These are phyloP conservation scores for Mitragyna speciosa DNA, from an alignment of 257 asterid species.

Conservation along the genomic window DNA sequence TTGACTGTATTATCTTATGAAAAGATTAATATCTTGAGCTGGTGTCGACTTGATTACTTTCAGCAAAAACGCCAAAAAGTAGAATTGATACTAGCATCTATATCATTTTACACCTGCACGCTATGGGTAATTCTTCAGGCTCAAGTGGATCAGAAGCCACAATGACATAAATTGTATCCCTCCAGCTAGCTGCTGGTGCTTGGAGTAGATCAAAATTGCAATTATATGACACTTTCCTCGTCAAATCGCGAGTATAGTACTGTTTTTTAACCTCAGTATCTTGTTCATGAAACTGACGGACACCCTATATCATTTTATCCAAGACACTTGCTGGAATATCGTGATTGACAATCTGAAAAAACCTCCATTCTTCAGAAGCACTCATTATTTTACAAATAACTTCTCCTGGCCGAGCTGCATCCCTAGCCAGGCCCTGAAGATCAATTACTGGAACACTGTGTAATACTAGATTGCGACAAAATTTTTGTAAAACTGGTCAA, in stretches of 20 bases:
- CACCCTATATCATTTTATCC: slow-evolving; percentile 25
- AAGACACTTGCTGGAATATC: slow-evolving; percentile 20
- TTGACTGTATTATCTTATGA: no score
- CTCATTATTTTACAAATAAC: neutral
- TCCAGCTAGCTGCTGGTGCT: slow-evolving; percentile 27
- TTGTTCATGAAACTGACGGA: slow-evolving; percentile 28
- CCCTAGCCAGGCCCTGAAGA: neutral
- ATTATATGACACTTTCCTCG: slow-evolving; percentile 4
- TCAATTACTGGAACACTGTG: slow-evolving; percentile 18
- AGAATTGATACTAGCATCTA: no score
- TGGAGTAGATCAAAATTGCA: slow-evolving; percentile 28
- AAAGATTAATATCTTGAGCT: no score
- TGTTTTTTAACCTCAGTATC: slow-evolving; percentile 20
- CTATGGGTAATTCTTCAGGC: slow-evolving; percentile 18
- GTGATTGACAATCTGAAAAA: slow-evolving; percentile 25
- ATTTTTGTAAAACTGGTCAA: no score
- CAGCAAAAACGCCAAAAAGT: no score
- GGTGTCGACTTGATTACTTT: no score
- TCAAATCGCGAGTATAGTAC: slow-evolving; percentile 20
- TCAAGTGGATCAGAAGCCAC: slow-evolving; percentile 26
- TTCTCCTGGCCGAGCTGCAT: neutral
- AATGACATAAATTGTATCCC: slow-evolving; percentile 18
- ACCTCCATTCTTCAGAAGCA: slow-evolving; percentile 12
- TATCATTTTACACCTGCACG: slow-evolving; percentile 14
- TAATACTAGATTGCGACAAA: no score